These are phyloP conservation scores for Phylloporus scabripes DNA, from an alignment of 768 basidiomycete species.

Conservation along the genomic window DNA sequence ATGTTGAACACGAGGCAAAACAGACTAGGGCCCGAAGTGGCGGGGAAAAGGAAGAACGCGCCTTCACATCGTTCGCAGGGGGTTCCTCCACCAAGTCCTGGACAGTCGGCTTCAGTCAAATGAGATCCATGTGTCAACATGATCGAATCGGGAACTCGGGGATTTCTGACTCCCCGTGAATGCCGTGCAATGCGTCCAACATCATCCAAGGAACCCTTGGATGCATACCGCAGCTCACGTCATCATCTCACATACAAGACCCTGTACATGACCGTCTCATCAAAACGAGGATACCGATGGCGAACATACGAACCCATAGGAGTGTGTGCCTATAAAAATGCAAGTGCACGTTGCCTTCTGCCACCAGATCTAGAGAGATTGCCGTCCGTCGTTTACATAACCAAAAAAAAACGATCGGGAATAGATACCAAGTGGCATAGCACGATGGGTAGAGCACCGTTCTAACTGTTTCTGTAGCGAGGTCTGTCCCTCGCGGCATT, in stretches of 20 bases:
- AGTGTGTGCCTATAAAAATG: slow-evolving; percentile 8
- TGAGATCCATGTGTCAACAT: slow-evolving; percentile 10
- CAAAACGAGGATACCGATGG: slow-evolving; percentile 19
- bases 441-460: background rate
- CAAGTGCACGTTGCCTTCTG: slow-evolving; percentile 15
- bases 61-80: slow-evolving; percentile 7
- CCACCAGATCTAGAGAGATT: slow-evolving; percentile 16
- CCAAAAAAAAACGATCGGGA: slow-evolving; percentile 7
- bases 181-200: slow-evolving; percentile 4
- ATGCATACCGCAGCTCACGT: background rate
- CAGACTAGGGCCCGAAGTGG: slow-evolving; percentile 6
- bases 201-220: background rate
- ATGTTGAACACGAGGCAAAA: slow-evolving; percentile 23
- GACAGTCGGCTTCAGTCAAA: slow-evolving; percentile 3
- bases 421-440: slow-evolving; percentile 5
- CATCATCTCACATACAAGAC: slow-evolving; percentile 2
- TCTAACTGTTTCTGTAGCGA: slow-evolving; percentile 20
- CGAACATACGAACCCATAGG: slow-evolving; percentile 8
- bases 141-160: slow-evolving; percentile 1
- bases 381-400: slow-evolving; percentile 8
- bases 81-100: slow-evolving; percentile 5
- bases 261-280: slow-evolving; percentile 11
- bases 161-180: background rate
- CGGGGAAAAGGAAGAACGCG: slow-evolving; percentile 6
- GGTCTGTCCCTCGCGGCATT: slow-evolving; percentile 38